Evolutionary conservation across 208 protist species (phyloP).

Genomic region (Trypanosoma rangeli): DNA sequence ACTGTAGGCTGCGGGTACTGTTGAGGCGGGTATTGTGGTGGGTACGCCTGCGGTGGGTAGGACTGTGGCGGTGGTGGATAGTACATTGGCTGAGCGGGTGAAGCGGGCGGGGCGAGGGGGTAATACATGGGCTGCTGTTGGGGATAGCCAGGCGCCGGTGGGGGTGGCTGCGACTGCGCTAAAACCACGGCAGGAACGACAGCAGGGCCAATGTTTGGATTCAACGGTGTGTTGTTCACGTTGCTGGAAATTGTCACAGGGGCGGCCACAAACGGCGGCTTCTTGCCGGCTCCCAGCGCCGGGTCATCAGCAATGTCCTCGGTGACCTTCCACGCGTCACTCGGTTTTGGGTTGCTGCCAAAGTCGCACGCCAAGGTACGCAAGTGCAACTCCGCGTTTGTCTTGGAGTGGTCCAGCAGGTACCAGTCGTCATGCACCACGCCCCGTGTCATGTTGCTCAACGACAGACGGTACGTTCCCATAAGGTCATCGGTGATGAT

Average conservation of each 20-base stretch:
- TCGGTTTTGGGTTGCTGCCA: conserved; percentile 33
- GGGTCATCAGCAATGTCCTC: conserved; percentile 54
- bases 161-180: conserved; percentile 27
- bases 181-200: conserved; percentile 26
- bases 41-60: conserved; percentile 25
- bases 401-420: conserved; percentile 56
- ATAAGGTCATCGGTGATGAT: conserved; percentile 58
- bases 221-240: conserved; percentile 15
- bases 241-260: conserved; percentile 13
- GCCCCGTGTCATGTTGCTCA: conserved; percentile 50
- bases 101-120: conserved; percentile 17
- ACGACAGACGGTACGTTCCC: conserved; percentile 57
- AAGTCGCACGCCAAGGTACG: conserved; percentile 75
- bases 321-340: conserved; percentile 63
- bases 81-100: conserved; percentile 12
- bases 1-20: background rate
- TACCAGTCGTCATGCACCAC: conserved; percentile 71
- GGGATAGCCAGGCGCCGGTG: conserved; percentile 26
- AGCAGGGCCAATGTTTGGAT: conserved; percentile 18
- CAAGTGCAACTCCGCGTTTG: conserved; percentile 62
- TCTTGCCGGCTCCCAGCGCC: conserved; percentile 12
- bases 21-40: conserved; percentile 19
- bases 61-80: conserved; percentile 12
- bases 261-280: background rate
- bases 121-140: conserved; percentile 23